A percentile compares a stretch with the other conserved stretches of the same genome.
Evolutionary conservation across 257 asterid genomes (phyloP).

Genomic region (Solanum tacnaense): DNA sequence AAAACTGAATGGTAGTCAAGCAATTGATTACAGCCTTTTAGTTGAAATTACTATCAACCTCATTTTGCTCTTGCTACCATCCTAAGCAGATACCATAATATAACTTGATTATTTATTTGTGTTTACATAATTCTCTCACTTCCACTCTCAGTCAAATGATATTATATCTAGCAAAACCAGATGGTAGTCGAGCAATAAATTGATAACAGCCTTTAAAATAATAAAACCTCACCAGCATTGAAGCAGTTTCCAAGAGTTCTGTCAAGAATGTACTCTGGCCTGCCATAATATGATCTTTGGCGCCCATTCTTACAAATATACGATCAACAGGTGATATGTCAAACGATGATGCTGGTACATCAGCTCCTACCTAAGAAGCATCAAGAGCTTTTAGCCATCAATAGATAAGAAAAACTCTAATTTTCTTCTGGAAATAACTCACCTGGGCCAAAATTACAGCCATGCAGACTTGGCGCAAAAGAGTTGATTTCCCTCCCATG

Average conservation of each 20-base stretch:
- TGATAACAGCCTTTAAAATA: not conserved
- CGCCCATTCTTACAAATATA: constrained; percentile 97
- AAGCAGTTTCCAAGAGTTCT: constrained; percentile 86
- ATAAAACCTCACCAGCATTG: constrained; percentile 69
- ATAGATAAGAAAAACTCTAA: constrained; percentile 1
- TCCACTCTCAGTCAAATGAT: not conserved
- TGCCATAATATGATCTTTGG: constrained; percentile 93
- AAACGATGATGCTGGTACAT: constrained; percentile 83
- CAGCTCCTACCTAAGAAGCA: constrained; percentile 73
- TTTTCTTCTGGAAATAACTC: not conserved
- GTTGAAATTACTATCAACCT: not conserved
- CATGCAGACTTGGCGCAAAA: constrained; percentile 89
- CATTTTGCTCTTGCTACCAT: not conserved
- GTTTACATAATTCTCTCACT: not conserved
- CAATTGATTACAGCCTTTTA: not conserved
- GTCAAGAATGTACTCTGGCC: constrained; percentile 96
- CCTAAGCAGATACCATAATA: not conserved
- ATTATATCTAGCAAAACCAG: not conserved
- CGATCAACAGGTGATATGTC: constrained; percentile 67
- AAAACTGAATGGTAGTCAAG: not conserved
- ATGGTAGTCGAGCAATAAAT: not conserved
- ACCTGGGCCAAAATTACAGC: constrained; percentile 97
- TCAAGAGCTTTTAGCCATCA: constrained; percentile 13
- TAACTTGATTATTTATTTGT: not conserved
- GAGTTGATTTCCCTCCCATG: constrained; percentile 99